phyloP scores from a whole-genome alignment of 177 flowering plant species.

The Vitis hybrid region DNA sequence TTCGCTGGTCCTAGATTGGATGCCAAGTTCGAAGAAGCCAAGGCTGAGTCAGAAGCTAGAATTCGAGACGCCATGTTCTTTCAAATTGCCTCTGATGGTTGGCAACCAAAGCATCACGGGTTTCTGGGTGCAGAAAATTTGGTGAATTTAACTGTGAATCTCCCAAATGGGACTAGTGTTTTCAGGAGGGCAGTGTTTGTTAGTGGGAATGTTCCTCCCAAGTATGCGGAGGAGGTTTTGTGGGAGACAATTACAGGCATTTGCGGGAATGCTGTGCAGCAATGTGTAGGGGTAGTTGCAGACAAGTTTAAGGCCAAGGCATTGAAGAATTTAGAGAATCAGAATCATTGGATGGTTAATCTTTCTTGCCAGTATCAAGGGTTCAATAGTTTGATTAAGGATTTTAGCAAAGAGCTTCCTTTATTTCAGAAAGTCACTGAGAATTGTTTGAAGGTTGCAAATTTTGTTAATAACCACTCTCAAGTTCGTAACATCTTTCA shows the following conservation, averaged over 20 bases:
- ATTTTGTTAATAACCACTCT: conserved; percentile 36
- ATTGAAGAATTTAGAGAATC: conserved; percentile 68
- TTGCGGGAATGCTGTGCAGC: conserved; percentile 40
- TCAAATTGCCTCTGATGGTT: conserved; percentile 82
- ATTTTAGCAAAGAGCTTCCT: conserved; percentile 40
- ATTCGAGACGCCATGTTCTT: conserved; percentile 89
- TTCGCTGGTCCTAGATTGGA: conserved; percentile 62
- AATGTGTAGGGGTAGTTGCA: conserved; percentile 77
- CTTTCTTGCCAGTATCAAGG: conserved; percentile 75
- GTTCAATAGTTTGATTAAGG: conserved; percentile 38
- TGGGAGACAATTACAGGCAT: conserved; percentile 62
- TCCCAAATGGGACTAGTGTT: conserved; percentile 91
- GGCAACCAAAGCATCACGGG: conserved; percentile 43
- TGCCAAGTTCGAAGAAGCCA: conserved; percentile 63
- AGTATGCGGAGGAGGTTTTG: conserved; percentile 48
- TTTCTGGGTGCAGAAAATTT: conserved; percentile 40
- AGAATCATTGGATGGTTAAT: conserved; percentile 86
- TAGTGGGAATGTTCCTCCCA: conserved; percentile 47
- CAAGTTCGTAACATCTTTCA: conserved; percentile 31
- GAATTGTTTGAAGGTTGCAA: conserved; percentile 61
- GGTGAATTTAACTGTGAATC: conserved; percentile 76
- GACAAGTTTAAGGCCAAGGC: conserved; percentile 73
- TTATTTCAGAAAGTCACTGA: conserved; percentile 50
- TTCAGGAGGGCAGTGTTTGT: conserved; percentile 72
- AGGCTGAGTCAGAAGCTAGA: conserved; percentile 69